Percentiles rank a stretch among this genome's conserved stretches.
phyloP scores from a whole-genome alignment of 129 eudicot genomes.

The Lonicera japonica region DNA sequence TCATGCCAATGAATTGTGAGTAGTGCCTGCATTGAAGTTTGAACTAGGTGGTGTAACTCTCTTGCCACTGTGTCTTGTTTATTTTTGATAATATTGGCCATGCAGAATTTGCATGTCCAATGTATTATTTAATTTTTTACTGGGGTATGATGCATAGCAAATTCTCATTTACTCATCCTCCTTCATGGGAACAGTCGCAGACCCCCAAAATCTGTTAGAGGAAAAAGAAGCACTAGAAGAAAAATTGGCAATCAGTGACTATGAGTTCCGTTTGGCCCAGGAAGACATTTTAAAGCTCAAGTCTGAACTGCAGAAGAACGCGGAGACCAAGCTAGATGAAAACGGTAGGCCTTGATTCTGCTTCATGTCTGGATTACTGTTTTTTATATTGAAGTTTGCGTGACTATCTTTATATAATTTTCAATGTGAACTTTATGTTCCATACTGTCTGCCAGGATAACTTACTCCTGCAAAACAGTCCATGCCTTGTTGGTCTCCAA shows the following conservation, averaged over 20 bases:
- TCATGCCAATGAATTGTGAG: too few species aligned
- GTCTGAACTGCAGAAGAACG: slow-evolving; percentile 62
- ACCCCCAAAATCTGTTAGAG: slow-evolving; percentile 88
- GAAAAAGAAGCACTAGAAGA: slow-evolving; percentile 87
- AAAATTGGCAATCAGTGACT: slow-evolving; percentile 79
- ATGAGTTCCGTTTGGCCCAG: slow-evolving; percentile 90
- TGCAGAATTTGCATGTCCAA: not conserved
- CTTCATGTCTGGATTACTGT: slow-evolving; percentile 1
- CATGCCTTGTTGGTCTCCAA: too few species aligned
- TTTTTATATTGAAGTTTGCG: not conserved
- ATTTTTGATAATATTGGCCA: slow-evolving; percentile 4
- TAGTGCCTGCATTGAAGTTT: not conserved
- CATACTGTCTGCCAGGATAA: too few species aligned
- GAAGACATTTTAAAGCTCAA: slow-evolving; percentile 75
- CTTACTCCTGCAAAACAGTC: too few species aligned
- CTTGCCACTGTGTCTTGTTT: not conserved
- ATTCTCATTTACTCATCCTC: slow-evolving; percentile 16
- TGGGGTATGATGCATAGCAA: slow-evolving; percentile 8
- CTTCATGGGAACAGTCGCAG: slow-evolving; percentile 68
- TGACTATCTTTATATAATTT: not conserved
- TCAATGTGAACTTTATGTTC: not conserved
- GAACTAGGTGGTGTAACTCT: not conserved
- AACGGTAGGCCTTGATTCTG: slow-evolving; percentile 38
- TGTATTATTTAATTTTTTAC: not conserved
- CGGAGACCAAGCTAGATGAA: slow-evolving; percentile 37